A percentile compares a stretch with the other conserved stretches of the same genome.
Conservation (phyloP, 495 filamentous ascomycete species). For the Penicillium fimorum region DNA sequence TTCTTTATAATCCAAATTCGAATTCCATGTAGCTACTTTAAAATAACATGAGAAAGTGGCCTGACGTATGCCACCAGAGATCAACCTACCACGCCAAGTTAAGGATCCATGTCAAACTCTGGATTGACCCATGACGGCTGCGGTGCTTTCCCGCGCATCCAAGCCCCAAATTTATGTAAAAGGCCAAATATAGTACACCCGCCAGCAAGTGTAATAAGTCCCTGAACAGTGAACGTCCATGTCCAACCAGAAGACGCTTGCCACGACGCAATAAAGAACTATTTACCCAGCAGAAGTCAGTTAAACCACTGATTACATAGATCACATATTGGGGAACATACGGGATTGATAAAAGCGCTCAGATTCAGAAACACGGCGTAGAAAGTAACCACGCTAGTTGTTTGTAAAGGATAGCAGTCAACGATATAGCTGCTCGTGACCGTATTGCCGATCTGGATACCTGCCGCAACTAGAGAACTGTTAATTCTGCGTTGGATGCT, state of each 20-base stretch:
- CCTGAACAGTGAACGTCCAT: conserved; percentile 58
- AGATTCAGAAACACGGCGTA: conserved; percentile 62
- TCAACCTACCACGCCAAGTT: neutral
- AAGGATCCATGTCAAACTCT: conserved; percentile 35
- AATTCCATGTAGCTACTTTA: too few species aligned
- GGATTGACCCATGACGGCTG: conserved; percentile 45
- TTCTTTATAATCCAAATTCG: too few species aligned
- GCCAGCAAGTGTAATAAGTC: conserved; percentile 46
- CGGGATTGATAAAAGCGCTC: conserved; percentile 47
- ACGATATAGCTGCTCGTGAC: conserved; percentile 56
- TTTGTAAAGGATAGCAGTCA: conserved; percentile 57
- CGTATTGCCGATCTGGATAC: conserved; percentile 62
- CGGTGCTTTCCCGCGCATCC: conserved; percentile 27
- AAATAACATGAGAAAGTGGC: too few species aligned
- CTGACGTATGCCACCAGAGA: too few species aligned
- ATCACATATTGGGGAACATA: conserved; percentile 18
- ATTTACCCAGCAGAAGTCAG: neutral
- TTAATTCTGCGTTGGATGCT: neutral
- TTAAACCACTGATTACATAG: neutral
- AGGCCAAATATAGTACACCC: conserved; percentile 39
- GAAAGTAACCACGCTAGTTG: conserved; percentile 59
- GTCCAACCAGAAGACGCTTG: conserved; percentile 51
- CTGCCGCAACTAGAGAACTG: conserved; percentile 47
- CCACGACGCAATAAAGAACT: conserved; percentile 61
- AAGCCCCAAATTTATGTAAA: conserved; percentile 48